Evolutionary conservation across 2,329 filamentous ascomycete species (phyloP).

Genomic region (Didymella exigua): DNA sequence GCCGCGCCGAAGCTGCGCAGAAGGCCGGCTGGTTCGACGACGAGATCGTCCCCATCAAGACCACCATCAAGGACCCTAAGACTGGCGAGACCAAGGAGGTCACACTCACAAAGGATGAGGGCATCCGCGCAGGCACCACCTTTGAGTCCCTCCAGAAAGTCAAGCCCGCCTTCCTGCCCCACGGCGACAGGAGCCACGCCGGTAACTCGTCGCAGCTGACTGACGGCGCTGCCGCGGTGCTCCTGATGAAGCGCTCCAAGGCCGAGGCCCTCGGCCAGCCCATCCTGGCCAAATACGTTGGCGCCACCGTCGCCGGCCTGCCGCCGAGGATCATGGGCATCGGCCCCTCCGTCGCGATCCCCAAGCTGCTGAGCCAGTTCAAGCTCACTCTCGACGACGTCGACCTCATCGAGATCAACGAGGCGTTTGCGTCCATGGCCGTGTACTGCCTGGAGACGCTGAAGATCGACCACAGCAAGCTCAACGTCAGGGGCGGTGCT

Average conservation of each 20-base stretch:
- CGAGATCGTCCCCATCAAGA: constrained; percentile 88
- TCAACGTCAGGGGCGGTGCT: constrained; percentile 81
- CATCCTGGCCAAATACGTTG: constrained; percentile 92
- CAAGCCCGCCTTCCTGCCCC: constrained; percentile 86
- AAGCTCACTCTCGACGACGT: constrained; percentile 79
- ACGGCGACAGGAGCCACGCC: constrained; percentile 83
- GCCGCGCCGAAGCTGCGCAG: constrained; percentile 85
- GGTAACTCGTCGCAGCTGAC: constrained; percentile 96
- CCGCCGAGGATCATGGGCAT: constrained; percentile 97
- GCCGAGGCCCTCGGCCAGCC: constrained; percentile 86
- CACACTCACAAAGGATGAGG: constrained; percentile 84
- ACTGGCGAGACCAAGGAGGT: constrained; percentile 77
- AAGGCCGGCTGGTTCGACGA: constrained; percentile 91
- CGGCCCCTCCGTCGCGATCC: constrained; percentile 72
- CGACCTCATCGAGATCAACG: constrained; percentile 92
- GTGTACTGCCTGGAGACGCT: constrained; percentile 81
- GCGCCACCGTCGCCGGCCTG: constrained; percentile 86
- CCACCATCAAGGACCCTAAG: constrained; percentile 82
- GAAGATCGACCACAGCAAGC: constrained; percentile 73
- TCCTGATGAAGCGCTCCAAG: constrained; percentile 93
- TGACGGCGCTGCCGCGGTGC: constrained; percentile 86
- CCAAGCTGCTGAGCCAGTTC: constrained; percentile 83
- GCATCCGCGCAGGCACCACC: constrained; percentile 88
- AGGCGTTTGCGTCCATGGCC: constrained; percentile 97
- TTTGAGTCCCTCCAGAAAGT: constrained; percentile 82